Percentiles rank a stretch among this genome's conserved stretches.
phyloP scores from a whole-genome alignment of 139 green algal genomes.

The Microglena sp. region DNA sequence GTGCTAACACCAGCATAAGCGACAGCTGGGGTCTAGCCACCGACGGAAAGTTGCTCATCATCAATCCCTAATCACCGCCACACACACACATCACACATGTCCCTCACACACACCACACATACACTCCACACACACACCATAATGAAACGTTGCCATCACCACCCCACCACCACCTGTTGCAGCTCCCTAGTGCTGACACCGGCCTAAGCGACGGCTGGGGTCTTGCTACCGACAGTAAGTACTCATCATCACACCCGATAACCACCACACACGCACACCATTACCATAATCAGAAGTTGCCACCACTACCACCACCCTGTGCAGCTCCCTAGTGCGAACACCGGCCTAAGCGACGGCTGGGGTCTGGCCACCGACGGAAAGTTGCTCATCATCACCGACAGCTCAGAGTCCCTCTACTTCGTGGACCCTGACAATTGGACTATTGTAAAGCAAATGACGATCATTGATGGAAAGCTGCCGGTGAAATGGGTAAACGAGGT shows the following conservation, averaged over 20 bases:
- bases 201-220: conserved; percentile 62
- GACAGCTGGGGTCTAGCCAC: not conserved
- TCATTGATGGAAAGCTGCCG: conserved; percentile 17
- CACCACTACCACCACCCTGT: not conserved
- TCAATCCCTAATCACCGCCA: too few relatives aligned
- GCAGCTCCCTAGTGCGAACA: not conserved
- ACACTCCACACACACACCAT: not conserved
- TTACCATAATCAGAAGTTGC: not conserved
- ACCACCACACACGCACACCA: not conserved
- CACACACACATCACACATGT: too few relatives aligned
- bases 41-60: not conserved
- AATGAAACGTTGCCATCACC: not conserved
- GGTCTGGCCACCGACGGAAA: conserved; percentile 60
- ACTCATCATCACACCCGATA: not conserved
- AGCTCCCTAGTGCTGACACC: conserved; percentile 33
- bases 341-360: conserved; percentile 31
- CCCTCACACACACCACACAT: too few relatives aligned
- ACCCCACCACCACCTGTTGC: not conserved
- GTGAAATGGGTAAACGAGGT: conserved; percentile 63
- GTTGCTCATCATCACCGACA: conserved; percentile 64
- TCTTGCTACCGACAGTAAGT: not conserved
- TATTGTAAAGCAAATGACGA: conserved; percentile 22
- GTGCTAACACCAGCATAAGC: not conserved
- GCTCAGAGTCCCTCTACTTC: conserved; percentile 43
- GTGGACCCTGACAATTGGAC: conserved; percentile 46